Conservation (phyloP, 805 yeast species). For the Yamadazyma laniorum region DNA sequence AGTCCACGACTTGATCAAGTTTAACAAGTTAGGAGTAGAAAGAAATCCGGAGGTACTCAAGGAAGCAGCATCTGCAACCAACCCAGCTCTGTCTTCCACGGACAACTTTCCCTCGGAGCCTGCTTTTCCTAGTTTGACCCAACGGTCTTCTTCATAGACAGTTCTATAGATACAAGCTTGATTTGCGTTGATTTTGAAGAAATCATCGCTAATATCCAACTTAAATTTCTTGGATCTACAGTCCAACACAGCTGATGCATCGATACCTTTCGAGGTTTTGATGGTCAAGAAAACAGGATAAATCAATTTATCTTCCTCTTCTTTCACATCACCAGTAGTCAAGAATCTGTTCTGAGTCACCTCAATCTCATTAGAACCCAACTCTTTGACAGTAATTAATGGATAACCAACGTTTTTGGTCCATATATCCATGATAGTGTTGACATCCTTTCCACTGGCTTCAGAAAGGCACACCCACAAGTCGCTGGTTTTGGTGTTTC, state of each 20-base stretch:
- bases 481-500: constrained; percentile 74
- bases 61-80: constrained; percentile 76
- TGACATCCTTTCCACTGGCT: constrained; percentile 72
- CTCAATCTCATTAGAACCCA: constrained; percentile 44
- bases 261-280: constrained; percentile 56
- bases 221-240: constrained; percentile 40
- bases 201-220: constrained; percentile 40
- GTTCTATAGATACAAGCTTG: constrained; percentile 77
- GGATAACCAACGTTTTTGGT: constrained; percentile 79
- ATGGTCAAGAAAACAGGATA: constrained; percentile 73
- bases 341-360: constrained; percentile 73
- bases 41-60: constrained; percentile 70
- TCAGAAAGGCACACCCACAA: constrained; percentile 72
- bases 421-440: constrained; percentile 75
- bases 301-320: constrained; percentile 66
- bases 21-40: constrained; percentile 57
- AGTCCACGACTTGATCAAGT: constrained; percentile 60
- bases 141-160: constrained; percentile 60
- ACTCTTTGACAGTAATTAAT: constrained; percentile 63
- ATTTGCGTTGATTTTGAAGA: constrained; percentile 70
- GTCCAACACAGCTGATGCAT: constrained; percentile 56
- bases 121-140: constrained; percentile 63
- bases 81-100: constrained; percentile 75
- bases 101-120: constrained; percentile 59
- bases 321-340: constrained; percentile 72